phyloP scores from a whole-genome alignment of 208 protist genomes.

The Acanthamoeba healyi region DNA sequence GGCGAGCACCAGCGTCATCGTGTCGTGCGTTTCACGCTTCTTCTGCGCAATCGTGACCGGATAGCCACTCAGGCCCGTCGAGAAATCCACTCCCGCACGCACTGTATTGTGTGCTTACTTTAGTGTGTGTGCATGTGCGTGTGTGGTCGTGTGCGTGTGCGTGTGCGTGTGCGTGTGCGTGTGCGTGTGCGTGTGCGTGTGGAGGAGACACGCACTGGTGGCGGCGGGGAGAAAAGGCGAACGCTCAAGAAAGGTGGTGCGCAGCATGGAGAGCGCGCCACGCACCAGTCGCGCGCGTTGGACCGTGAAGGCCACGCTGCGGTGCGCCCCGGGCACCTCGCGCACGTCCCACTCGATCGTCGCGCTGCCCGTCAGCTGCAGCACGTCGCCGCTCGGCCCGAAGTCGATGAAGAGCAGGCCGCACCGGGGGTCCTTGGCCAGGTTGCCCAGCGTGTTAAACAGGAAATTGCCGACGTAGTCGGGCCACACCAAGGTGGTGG shows the following conservation, averaged over 20 bases:
- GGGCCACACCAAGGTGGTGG: conserved; percentile 15
- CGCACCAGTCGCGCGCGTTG: neutral
- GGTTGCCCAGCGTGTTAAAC: conserved; percentile 69
- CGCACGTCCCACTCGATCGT: neutral
- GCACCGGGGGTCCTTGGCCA: conserved; percentile 46
- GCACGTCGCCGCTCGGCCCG: neutral
- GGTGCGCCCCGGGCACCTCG: conserved; percentile 21
- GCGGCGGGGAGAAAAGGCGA: neutral
- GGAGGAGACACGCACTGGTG: neutral
- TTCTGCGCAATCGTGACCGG: neutral
- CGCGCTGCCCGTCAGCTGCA: conserved; percentile 24
- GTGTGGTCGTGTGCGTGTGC: neutral
- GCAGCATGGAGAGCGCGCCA: neutral
- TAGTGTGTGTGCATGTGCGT: neutral
- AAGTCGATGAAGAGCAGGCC: conserved; percentile 72
- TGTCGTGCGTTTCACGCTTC: conserved; percentile 48
- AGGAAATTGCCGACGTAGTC: conserved; percentile 72
- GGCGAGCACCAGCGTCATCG: neutral
- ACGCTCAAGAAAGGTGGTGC: neutral
- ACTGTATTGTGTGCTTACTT: neutral
- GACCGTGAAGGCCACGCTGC: conserved; percentile 12
- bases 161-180: neutral
- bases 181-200: neutral
- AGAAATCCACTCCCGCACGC: conserved; percentile 14
- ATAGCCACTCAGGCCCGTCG: conserved; percentile 2